Evolutionary conservation across 768 basidiomycete species (phyloP).

Genomic region (Cantharellus anzutake): DNA sequence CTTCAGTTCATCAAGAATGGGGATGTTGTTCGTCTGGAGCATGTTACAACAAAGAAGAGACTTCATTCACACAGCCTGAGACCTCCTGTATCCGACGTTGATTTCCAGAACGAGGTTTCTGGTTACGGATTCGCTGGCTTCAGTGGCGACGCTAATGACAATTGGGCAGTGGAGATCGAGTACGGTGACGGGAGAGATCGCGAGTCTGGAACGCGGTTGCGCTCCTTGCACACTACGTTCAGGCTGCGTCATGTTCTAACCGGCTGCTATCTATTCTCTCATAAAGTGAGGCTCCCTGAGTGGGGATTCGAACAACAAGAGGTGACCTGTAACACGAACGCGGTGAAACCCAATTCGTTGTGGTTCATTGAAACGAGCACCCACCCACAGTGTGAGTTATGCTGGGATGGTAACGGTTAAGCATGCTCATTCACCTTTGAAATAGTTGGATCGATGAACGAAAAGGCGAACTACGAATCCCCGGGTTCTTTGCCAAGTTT

Average conservation of each 20-base stretch:
- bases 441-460: conserved; percentile 49
- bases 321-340: conserved; percentile 98
- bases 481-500: conserved; percentile 83
- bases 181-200: conserved; percentile 41
- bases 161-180: conserved; percentile 80
- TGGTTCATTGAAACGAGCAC: conserved; percentile 85
- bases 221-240: conserved; percentile 69
- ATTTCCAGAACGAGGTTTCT: conserved; percentile 98
- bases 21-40: conserved; percentile 61
- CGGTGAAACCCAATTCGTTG: conserved; percentile 68
- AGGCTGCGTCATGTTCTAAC: conserved; percentile 66
- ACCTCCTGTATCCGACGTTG: conserved; percentile 89
- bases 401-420: not conserved
- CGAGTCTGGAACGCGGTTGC: conserved; percentile 48
- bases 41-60: conserved; percentile 60
- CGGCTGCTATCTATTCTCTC: conserved; percentile 93
- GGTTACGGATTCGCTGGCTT: conserved; percentile 81
- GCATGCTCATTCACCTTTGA: not conserved
- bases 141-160: conserved; percentile 79
- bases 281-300: conserved; percentile 93
- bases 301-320: conserved; percentile 99
- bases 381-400: conserved; percentile 47
- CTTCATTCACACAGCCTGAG: conserved; percentile 92
- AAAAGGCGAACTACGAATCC: conserved; percentile 78
- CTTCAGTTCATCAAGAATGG: conserved; percentile 46